phyloP scores from a whole-genome alignment of 2,329 filamentous ascomycete species.

The Xylaria digitata region DNA sequence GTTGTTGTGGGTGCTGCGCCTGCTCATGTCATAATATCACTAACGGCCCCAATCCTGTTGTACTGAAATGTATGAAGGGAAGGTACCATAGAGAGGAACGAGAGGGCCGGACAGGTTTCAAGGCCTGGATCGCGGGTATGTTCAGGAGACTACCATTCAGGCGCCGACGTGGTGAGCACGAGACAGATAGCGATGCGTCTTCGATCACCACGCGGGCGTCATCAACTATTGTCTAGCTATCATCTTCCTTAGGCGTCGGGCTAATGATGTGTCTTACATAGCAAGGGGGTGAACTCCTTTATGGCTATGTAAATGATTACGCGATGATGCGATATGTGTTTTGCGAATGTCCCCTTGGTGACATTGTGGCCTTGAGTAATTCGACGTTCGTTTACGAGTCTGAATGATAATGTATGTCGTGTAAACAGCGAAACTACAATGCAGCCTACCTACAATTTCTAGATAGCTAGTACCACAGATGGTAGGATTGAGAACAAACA shows the following conservation, averaged over 20 bases:
- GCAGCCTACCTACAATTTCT: not conserved
- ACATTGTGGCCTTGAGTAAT: not conserved
- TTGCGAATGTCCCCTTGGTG: not conserved
- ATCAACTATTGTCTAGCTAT: constrained; percentile 30
- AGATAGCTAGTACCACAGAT: too few relatives aligned
- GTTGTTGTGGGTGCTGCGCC: constrained; percentile 34
- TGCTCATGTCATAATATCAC: constrained; percentile 33
- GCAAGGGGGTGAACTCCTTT: too few relatives aligned
- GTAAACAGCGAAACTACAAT: not conserved
- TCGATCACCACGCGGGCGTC: constrained; percentile 30
- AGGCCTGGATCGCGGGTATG: constrained; percentile 29
- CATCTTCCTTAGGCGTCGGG: not conserved
- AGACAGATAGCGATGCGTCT: constrained; percentile 33
- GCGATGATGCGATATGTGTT: not conserved
- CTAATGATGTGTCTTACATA: not conserved
- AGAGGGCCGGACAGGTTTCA: constrained; percentile 4
- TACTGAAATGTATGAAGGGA: constrained; percentile 17
- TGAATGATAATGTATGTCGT: not conserved
- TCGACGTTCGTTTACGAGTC: not conserved
- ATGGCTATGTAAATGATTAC: too few relatives aligned
- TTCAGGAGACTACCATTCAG: constrained; percentile 43
- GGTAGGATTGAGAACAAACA: not conserved
- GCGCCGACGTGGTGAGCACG: constrained; percentile 21
- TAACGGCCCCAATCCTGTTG: constrained; percentile 4
- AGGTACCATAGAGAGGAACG: constrained; percentile 16